Base-by-base conservation (phyloP, 2,329 filamentous ascomycete genomes). In the Ophidiomyces ophidiicola region DNA sequence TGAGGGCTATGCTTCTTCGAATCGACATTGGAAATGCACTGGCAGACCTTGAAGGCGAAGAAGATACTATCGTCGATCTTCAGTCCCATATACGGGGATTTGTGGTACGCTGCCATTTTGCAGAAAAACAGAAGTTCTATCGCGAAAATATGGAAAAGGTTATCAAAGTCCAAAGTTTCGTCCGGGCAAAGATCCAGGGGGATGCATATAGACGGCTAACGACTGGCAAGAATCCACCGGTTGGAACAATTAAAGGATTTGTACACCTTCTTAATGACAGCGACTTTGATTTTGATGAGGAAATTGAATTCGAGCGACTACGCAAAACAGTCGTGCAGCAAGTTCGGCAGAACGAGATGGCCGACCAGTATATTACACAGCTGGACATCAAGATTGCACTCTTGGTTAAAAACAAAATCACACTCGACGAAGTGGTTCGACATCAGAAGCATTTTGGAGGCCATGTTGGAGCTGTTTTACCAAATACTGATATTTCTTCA, bases 391-490 rank as follows among this genome's bases (percentile, higher is more conserved):
- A 98, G 66, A 98, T 98, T 58, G 90, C 90, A 1, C 73, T 98
- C 2, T 71, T 98, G 12, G 90, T 98, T 53, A 96, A 96, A 71
- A 98, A 98, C 73, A 98, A 98, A 63, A 98, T 98, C 54, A 96
- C 90, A 0, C 71, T 98, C 3, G 90, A 98, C 55, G 92, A 98
- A 62, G 90, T 98, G 19, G 83, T 98, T 40, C 85, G 86, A 52
- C 90, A 96, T 56, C 90, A 98, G 56, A 88, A 82, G 66, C 92
- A 94, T 58, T 94, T 90, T 53, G 90, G 90, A 41, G 87, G 88
- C 2, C 82, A 90, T 53, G 79, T 87, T 15, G 81, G 86, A 46
- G 82, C 76, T 44, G 72, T 96, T 20, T 69, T 98, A 34, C 82
- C 83, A 42, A 94, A 90, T 62, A 81, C 77, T n/a, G 78, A 87